Conservation (phyloP, 208 protist species). For the Acanthamoeba pearcei region DNA sequence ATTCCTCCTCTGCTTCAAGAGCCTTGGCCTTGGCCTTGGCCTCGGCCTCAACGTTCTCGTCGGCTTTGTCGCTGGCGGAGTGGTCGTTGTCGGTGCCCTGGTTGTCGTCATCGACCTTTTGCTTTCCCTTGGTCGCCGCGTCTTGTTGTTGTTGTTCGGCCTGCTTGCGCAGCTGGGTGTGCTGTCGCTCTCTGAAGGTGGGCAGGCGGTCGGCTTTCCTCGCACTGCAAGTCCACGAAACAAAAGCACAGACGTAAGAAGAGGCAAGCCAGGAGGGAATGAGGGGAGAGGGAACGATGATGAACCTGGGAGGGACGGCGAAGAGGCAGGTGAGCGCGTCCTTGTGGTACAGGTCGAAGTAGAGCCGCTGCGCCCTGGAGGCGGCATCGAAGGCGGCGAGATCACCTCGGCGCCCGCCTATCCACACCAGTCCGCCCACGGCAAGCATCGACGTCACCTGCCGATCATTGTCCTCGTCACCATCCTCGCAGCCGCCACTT, state of each 20-base stretch:
- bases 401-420: neutral
- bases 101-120: too few relatives aligned
- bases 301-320: neutral
- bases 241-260: neutral
- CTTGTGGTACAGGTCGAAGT: neutral
- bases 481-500: neutral
- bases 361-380: neutral
- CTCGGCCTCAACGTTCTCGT: neutral
- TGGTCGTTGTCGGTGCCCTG: neutral
- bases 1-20: neutral
- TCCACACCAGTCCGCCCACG: neutral
- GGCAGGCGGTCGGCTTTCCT: neutral
- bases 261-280: neutral
- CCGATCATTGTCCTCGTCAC: neutral
- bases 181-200: constrained; percentile 4
- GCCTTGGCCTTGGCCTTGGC: too few relatives aligned
- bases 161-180: neutral
- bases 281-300: neutral
- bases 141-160: neutral
- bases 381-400: neutral
- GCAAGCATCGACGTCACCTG: neutral
- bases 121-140: neutral
- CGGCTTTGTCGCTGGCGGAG: neutral
- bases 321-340: constrained; percentile 20
- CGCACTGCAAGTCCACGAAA: neutral